phyloP scores from a whole-genome alignment of 306 rosid species.

The Cicer bijugum region DNA sequence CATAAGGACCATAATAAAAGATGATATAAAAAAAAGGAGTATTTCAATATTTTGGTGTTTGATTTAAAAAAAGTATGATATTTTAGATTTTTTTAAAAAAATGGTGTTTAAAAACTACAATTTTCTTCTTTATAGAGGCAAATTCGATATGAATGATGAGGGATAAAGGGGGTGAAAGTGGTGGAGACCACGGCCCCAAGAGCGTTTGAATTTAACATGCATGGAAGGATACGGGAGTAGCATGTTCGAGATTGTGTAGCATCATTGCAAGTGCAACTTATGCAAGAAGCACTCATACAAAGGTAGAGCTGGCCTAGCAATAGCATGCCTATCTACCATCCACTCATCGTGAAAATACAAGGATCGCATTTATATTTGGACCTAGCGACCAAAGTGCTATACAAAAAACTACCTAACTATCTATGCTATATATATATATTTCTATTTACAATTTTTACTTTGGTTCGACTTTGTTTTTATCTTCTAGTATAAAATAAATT shows the following conservation, averaged over 20 bases:
- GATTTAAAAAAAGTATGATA: no score
- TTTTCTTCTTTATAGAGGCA: not conserved
- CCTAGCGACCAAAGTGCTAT: no score
- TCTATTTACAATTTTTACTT: no score
- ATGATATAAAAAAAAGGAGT: no score
- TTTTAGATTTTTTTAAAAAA: no score
- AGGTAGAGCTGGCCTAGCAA: constrained; percentile 25
- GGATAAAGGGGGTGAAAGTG: not conserved
- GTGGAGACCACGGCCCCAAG: not conserved
- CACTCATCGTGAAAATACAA: not conserved
- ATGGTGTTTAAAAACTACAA: no score
- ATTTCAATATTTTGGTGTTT: no score
- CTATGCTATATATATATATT: no score
- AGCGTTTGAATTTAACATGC: constrained; percentile 38
- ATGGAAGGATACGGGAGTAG: constrained; percentile 37
- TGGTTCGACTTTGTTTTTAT: no score
- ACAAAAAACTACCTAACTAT: no score
- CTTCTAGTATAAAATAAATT: no score
- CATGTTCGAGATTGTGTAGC: constrained; percentile 31
- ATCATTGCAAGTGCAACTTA: constrained; percentile 37
- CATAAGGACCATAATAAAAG: no score
- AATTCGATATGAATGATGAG: not conserved
- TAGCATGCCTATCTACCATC: constrained; percentile 23
- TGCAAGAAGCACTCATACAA: constrained; percentile 42
- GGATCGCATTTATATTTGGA: not conserved